Conservation (phyloP, 2,329 filamentous ascomycete species). For the Coniosporium tulheliwenetii region DNA sequence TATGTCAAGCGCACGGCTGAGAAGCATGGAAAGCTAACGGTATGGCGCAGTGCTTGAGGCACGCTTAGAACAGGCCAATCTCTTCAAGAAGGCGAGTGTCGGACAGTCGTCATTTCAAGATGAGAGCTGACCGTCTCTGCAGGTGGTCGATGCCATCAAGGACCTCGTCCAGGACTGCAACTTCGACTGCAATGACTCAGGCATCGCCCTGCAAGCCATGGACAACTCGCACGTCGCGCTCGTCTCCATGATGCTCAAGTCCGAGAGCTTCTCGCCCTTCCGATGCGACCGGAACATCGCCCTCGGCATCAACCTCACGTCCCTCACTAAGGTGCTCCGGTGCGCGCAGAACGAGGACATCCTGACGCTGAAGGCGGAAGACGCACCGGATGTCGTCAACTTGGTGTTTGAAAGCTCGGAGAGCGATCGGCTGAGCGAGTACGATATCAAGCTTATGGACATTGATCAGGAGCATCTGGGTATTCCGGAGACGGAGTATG, state of each 20-base stretch:
- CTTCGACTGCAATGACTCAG: conserved; percentile 99
- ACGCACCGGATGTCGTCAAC: conserved; percentile 90
- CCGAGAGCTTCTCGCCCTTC: conserved; percentile 86
- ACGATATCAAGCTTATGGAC: conserved; percentile 99
- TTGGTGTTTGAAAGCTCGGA: conserved; percentile 83
- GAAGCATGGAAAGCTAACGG: not conserved
- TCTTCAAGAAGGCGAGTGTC: conserved; percentile 75
- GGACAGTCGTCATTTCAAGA: not conserved
- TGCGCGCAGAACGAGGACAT: conserved; percentile 90
- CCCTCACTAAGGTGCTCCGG: conserved; percentile 91
- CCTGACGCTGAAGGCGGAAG: conserved; percentile 92
- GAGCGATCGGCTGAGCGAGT: conserved; percentile 89
- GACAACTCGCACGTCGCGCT: conserved; percentile 99
- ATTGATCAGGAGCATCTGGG: conserved; percentile 99
- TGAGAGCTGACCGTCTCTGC: conserved; percentile 8
- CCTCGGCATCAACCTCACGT: conserved; percentile 90
- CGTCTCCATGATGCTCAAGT: conserved; percentile 96
- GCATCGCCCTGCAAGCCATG: conserved; percentile 97
- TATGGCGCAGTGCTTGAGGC: conserved; percentile 68
- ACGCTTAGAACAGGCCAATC: conserved; percentile 81
- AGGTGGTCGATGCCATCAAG: conserved; percentile 98
- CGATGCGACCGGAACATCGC: conserved; percentile 98
- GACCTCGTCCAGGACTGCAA: conserved; percentile 99
- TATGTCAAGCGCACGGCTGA: not conserved
- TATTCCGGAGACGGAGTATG: conserved; percentile 98